Percentiles rank a stretch among this genome's conserved stretches.
Evolutionary conservation across 2,329 filamentous ascomycete genomes (phyloP).

Genomic region (Phialocephala subalpina): DNA sequence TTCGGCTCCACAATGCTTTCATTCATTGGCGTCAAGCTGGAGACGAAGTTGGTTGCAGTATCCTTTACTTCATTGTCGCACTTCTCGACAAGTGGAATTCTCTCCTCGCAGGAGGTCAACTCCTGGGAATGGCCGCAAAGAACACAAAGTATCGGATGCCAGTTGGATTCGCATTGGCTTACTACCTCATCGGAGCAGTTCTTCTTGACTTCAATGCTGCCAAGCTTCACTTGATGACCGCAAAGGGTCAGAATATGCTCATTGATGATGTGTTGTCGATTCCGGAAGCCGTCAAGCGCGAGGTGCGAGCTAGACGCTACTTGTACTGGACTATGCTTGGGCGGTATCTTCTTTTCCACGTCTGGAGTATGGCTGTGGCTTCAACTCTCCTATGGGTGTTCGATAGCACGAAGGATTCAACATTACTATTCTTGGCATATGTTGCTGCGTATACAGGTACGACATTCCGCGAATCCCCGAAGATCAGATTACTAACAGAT

Average conservation of each 20-base stretch:
- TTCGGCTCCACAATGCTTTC: conserved; percentile 30
- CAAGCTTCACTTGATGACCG: conserved; percentile 27
- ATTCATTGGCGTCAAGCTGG: conserved; percentile 33
- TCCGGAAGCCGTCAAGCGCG: conserved; percentile 22
- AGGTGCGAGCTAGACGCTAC: conserved; percentile 21
- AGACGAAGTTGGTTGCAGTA: conserved; percentile 34
- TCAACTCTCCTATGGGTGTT: conserved; percentile 29
- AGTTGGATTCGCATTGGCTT: conserved; percentile 27
- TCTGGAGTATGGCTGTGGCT: conserved; percentile 29
- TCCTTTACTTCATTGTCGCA: conserved; percentile 30
- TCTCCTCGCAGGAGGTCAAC: conserved; percentile 23
- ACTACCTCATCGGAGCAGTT: conserved; percentile 31
- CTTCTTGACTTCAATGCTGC: conserved; percentile 29
- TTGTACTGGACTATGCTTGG: conserved; percentile 30
- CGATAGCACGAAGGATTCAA: conserved; percentile 19
- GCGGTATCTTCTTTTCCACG: conserved; percentile 26
- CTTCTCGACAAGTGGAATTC: conserved; percentile 32
- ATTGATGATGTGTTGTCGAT: conserved; percentile 25
- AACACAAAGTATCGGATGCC: conserved; percentile 23
- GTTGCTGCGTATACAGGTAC: conserved; percentile 29
- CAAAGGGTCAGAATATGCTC: conserved; percentile 24
- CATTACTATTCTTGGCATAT: conserved; percentile 29
- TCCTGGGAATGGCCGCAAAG: conserved; percentile 21
- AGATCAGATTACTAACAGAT: conserved; percentile 7
- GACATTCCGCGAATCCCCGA: background rate